Conservation (phyloP, 2,329 filamentous ascomycete genomes). For the Corynespora cassiicola region DNA sequence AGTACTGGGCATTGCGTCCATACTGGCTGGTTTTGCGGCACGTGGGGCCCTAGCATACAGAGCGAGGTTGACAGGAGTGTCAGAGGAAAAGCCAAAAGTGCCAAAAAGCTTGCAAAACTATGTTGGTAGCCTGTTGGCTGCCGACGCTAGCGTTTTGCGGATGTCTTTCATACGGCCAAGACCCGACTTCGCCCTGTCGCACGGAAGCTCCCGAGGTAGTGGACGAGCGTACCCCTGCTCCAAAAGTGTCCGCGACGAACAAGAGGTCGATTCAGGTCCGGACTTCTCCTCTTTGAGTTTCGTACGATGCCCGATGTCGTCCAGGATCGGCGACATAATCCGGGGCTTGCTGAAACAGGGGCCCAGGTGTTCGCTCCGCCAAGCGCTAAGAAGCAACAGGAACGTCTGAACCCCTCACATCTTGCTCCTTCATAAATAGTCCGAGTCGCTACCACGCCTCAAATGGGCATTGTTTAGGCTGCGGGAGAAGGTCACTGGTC, state of each 20-base stretch:
- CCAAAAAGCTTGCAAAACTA: slow-evolving; percentile 4
- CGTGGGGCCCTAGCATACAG: slow-evolving; percentile 2
- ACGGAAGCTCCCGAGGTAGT: slow-evolving; percentile 10
- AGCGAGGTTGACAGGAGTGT: slow-evolving; percentile 5
- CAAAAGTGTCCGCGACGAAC: not conserved
- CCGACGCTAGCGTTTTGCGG: slow-evolving; percentile 11
- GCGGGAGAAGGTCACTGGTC: not conserved
- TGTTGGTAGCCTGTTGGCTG: slow-evolving; percentile 8
- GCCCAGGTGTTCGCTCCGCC: slow-evolving; percentile 8
- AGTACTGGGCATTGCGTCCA: slow-evolving; percentile 5
- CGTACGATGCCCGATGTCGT: not conserved
- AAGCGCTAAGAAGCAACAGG: slow-evolving; percentile 22
- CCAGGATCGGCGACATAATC: slow-evolving; percentile 9
- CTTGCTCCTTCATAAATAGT: not conserved
- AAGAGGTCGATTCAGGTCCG: not conserved
- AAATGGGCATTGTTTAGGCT: not conserved
- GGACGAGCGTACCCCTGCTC: not conserved
- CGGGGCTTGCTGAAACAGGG: slow-evolving; percentile 17
- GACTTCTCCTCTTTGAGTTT: slow-evolving; percentile 4
- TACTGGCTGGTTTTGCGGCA: slow-evolving; percentile 6
- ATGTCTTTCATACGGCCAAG: slow-evolving; percentile 14
- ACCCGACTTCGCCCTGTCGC: not conserved
- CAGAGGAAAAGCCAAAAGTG: slow-evolving; percentile 7
- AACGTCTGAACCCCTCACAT: slow-evolving; percentile 11
- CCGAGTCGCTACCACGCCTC: not conserved